These are phyloP conservation scores for Microthlaspi erraticum DNA, from an alignment of 345 rosid species.

Conservation along the genomic window DNA sequence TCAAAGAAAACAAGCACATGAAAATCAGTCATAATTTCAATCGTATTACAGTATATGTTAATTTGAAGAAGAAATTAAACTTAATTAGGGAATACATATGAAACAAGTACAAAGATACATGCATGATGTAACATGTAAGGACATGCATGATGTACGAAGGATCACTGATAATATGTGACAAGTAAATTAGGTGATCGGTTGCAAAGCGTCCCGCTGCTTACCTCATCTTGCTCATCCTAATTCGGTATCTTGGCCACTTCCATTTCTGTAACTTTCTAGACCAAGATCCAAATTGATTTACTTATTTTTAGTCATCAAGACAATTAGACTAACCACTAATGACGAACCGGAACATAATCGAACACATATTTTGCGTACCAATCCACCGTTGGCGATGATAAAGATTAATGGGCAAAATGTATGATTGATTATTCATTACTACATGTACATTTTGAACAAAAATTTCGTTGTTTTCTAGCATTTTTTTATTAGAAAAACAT, in stretches of 20 bases:
- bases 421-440: slow-evolving; percentile 39
- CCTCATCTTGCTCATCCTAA: slow-evolving; percentile 33
- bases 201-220: slow-evolving; percentile 36
- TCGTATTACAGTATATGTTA: background rate
- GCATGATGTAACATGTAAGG: slow-evolving; percentile 32
- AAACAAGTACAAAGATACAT: slow-evolving; percentile 23
- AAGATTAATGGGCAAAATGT: slow-evolving; percentile 6
- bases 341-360: too few species aligned
- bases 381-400: too few species aligned
- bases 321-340: background rate
- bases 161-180: slow-evolving; percentile 26
- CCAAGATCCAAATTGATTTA: background rate
- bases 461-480: background rate
- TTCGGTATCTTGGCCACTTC: slow-evolving; percentile 25
- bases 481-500: slow-evolving; percentile 12
- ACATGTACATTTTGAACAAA: background rate
- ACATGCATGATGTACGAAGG: slow-evolving; percentile 38
- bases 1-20: background rate
- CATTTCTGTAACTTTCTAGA: background rate
- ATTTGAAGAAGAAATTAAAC: background rate
- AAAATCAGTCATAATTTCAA: background rate
- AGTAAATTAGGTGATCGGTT: slow-evolving; percentile 18
- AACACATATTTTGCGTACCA: too few species aligned
- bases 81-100: slow-evolving; percentile 8
- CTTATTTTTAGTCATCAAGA: background rate